phyloP scores from a whole-genome alignment of 176 grass and related monocot species.

The Phyllostachys edulis region DNA sequence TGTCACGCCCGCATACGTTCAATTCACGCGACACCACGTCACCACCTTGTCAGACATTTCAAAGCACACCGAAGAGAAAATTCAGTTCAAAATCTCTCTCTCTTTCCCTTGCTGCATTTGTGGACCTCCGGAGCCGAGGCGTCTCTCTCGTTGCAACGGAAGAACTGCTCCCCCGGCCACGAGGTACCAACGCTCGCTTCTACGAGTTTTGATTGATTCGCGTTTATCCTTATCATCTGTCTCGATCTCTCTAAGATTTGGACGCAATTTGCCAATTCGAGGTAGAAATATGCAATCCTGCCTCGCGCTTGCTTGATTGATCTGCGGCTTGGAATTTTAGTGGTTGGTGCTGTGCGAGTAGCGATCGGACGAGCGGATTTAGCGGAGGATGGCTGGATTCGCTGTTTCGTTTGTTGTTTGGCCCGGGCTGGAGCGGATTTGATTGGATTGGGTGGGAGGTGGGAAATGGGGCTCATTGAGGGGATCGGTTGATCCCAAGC shows the following conservation, averaged over 20 bases:
- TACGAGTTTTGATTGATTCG: neutral
- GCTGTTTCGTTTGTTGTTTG: neutral
- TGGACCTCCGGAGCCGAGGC: slow-evolving; percentile 9
- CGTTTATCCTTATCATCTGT: neutral
- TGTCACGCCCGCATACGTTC: neutral
- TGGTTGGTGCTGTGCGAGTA: neutral
- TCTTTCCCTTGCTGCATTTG: neutral
- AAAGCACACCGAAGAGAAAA: neutral
- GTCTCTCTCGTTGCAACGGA: neutral
- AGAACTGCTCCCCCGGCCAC: neutral
- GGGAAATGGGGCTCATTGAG: neutral
- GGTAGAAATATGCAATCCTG: neutral
- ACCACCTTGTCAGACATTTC: neutral
- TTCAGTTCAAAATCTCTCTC: neutral
- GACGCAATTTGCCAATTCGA: neutral
- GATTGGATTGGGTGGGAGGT: neutral
- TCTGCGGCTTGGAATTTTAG: neutral
- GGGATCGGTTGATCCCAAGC: neutral
- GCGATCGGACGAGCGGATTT: neutral
- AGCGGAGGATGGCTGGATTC: neutral
- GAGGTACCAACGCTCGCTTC: neutral
- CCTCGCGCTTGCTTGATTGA: neutral
- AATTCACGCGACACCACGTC: neutral
- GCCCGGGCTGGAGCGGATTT: neutral
- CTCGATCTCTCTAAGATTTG: neutral